phyloP scores from a whole-genome alignment of 148 eudicot genomes.

The Cornus kousa region DNA sequence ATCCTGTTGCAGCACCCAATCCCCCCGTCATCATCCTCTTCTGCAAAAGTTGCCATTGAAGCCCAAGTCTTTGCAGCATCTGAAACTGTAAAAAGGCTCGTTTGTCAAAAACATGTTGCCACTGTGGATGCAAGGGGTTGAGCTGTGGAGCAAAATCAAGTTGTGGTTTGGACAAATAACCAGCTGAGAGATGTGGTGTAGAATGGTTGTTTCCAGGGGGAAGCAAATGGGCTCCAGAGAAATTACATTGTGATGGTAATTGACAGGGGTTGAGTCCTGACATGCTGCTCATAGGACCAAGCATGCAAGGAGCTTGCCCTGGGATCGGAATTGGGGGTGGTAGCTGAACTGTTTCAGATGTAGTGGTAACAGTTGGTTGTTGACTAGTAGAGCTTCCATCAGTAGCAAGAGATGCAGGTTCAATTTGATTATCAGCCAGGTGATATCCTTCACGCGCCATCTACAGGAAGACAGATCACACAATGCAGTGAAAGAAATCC shows the following conservation, averaged over 20 bases:
- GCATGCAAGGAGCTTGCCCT: not conserved
- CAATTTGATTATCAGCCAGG: not conserved
- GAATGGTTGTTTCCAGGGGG: not conserved
- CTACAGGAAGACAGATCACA: constrained; percentile 9
- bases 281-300: not conserved
- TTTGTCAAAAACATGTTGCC: constrained; percentile 13
- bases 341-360: constrained; percentile 3
- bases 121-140: constrained; percentile 13
- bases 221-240: constrained; percentile 4
- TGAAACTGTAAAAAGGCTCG: constrained; percentile 8
- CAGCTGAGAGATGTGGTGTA: constrained; percentile 2
- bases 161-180: constrained; percentile 5
- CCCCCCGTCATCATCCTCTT: constrained; percentile 5
- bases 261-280: not conserved
- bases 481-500: not conserved
- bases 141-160: constrained; percentile 12
- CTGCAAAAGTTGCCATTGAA: constrained; percentile 3
- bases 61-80: constrained; percentile 2
- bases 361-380: not conserved
- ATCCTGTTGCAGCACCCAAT: not conserved
- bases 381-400: not conserved
- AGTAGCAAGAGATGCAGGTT: not conserved
- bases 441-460: constrained; percentile 12
- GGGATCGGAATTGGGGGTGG: not conserved
- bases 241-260: constrained; percentile 2